A percentile compares a stretch with the other conserved stretches of the same genome.
Evolutionary conservation across 208 protist species (phyloP).

Genomic region (Endotrypanum monterogeii): DNA sequence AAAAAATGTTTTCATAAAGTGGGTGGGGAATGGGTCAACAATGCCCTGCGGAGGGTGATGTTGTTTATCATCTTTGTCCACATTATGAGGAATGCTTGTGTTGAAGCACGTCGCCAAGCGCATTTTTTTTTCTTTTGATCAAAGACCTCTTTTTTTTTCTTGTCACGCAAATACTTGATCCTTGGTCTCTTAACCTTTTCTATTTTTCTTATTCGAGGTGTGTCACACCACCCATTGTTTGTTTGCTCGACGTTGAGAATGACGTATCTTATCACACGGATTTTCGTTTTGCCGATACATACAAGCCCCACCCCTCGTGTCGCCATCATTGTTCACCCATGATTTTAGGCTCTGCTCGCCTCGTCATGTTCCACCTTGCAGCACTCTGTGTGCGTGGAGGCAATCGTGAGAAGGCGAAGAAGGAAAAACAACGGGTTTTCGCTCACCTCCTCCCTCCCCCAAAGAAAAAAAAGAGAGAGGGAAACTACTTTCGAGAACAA

Average conservation of each 20-base stretch:
- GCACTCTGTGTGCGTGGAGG: background rate
- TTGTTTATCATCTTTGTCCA: background rate
- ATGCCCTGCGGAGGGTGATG: background rate
- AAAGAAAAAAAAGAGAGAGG: background rate
- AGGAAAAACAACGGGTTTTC: background rate
- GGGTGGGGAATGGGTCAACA: too few species aligned
- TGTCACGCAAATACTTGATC: too few species aligned
- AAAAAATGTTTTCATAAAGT: conserved; percentile 90
- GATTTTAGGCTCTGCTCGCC: background rate
- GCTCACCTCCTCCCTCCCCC: too few species aligned
- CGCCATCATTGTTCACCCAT: conserved; percentile 8
- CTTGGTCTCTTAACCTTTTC: background rate
- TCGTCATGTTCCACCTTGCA: background rate
- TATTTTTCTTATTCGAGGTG: too few species aligned
- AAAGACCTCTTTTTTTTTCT: too few species aligned
- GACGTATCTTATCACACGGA: background rate
- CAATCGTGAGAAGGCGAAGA: background rate
- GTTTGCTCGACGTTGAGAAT: background rate
- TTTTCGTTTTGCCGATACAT: conserved; percentile 5
- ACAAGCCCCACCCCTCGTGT: conserved; percentile 12
- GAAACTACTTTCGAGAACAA: background rate
- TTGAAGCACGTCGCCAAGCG: conserved; percentile 3
- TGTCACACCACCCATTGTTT: background rate
- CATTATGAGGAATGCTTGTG: conserved; percentile 9
- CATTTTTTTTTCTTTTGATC: background rate